Evolutionary conservation across 306 rosid species (phyloP).

Genomic region (Glycyrrhiza uralensis): DNA sequence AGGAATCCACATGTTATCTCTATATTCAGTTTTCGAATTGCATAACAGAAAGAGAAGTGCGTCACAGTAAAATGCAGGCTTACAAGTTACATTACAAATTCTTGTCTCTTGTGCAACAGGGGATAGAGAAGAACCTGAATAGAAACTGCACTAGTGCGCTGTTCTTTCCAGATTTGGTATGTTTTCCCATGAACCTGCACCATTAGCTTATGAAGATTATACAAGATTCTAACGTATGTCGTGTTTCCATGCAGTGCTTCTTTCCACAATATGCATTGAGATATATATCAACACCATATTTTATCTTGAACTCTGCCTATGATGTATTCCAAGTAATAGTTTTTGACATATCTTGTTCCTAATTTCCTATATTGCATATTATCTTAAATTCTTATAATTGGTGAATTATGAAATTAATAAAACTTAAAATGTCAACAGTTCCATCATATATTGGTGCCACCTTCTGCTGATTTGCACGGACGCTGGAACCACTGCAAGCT

Average conservation of each 20-base stretch:
- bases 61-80: neutral
- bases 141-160: constrained; percentile 51
- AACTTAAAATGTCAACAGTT: constrained; percentile 46
- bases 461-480: constrained; percentile 73
- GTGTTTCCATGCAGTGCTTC: constrained; percentile 59
- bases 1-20: neutral
- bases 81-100: neutral
- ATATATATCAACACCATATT: constrained; percentile 59
- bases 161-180: constrained; percentile 61
- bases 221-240: constrained; percentile 18
- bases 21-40: constrained; percentile 6
- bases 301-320: constrained; percentile 74
- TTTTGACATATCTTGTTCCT: neutral
- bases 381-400: neutral
- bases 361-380: neutral
- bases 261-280: constrained; percentile 65
- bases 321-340: constrained; percentile 63
- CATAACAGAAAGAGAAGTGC: neutral
- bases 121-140: constrained; percentile 55
- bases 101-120: constrained; percentile 49
- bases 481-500: constrained; percentile 78
- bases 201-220: neutral
- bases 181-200: constrained; percentile 21
- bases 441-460: constrained; percentile 72
- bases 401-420: neutral